phyloP scores from a whole-genome alignment of 2,329 filamentous ascomycete species.

The Phaeosphaeria sp. region DNA sequence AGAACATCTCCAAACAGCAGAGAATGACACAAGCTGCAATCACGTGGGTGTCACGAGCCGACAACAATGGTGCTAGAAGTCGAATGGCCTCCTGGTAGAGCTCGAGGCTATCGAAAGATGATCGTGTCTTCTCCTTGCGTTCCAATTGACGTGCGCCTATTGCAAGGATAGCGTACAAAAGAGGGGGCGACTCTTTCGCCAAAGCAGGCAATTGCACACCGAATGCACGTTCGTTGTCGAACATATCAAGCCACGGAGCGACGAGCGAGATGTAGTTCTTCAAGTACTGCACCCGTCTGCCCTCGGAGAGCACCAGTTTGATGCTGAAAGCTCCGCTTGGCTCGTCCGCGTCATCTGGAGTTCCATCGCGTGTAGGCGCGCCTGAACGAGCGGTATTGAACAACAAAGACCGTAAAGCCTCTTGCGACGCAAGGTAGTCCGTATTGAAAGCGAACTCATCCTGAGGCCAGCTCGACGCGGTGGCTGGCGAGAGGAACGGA shows the following conservation, averaged over 20 bases:
- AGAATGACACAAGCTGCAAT: conserved; percentile 62
- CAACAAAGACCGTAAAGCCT: conserved; percentile 33
- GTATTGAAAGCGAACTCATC: conserved; percentile 39
- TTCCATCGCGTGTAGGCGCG: conserved; percentile 33
- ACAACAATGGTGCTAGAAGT: conserved; percentile 56
- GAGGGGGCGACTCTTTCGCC: conserved; percentile 52
- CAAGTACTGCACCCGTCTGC: conserved; percentile 32
- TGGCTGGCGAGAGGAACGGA: conserved; percentile 30
- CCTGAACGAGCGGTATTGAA: conserved; percentile 37
- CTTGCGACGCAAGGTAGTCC: conserved; percentile 37
- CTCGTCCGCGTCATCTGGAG: conserved; percentile 22
- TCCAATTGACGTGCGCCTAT: conserved; percentile 61
- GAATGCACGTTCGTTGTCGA: conserved; percentile 59
- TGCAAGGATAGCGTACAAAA: conserved; percentile 59
- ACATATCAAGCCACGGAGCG: conserved; percentile 58
- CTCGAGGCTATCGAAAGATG: conserved; percentile 54
- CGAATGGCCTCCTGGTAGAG: conserved; percentile 62
- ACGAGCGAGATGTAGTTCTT: conserved; percentile 40
- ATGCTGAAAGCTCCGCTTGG: conserved; percentile 13
- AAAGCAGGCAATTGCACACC: conserved; percentile 57
- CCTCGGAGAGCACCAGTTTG: conserved; percentile 29
- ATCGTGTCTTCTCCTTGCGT: conserved; percentile 50
- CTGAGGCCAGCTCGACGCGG: conserved; percentile 29
- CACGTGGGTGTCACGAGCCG: conserved; percentile 57
- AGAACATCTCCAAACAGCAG: conserved; percentile 62